phyloP scores from a whole-genome alignment of 2,329 filamentous ascomycete species.

The Sclerotinia sclerotiorum region DNA sequence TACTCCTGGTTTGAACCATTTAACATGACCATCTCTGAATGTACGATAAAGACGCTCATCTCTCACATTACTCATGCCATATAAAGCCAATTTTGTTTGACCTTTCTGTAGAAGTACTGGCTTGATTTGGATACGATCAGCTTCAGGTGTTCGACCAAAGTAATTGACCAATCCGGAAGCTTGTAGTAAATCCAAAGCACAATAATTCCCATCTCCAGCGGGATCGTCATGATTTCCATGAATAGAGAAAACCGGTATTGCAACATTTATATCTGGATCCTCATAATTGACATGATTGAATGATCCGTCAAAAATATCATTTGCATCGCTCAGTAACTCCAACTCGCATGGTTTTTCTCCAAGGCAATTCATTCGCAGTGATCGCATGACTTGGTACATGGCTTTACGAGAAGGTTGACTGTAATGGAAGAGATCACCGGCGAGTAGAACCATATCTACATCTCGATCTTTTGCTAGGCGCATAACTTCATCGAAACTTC shows the following conservation, averaged over 20 bases:
- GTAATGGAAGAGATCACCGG: slow-evolving; percentile 94
- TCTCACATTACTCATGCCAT: slow-evolving; percentile 91
- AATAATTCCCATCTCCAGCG: slow-evolving; percentile 90
- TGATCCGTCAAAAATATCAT: slow-evolving; percentile 83
- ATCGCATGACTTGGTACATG: slow-evolving; percentile 97
- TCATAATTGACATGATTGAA: slow-evolving; percentile 98
- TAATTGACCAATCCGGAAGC: slow-evolving; percentile 93
- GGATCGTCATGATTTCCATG: slow-evolving; percentile 98
- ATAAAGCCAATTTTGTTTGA: slow-evolving; percentile 85
- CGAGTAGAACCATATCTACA: slow-evolving; percentile 94
- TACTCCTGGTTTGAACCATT: slow-evolving; percentile 80
- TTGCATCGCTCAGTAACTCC: slow-evolving; percentile 90
- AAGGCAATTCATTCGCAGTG: slow-evolving; percentile 86
- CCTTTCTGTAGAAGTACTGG: slow-evolving; percentile 93
- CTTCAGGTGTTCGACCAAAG: slow-evolving; percentile 87
- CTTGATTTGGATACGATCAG: slow-evolving; percentile 90
- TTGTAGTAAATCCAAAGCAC: slow-evolving; percentile 87
- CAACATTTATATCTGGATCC: slow-evolving; percentile 93
- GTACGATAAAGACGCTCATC: slow-evolving; percentile 94
- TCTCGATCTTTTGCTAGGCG: slow-evolving; percentile 80
- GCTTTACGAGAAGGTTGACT: slow-evolving; percentile 96
- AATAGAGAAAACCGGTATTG: slow-evolving; percentile 96
- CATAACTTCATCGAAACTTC: slow-evolving; percentile 94
- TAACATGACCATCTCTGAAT: slow-evolving; percentile 89
- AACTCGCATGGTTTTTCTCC: slow-evolving; percentile 95